Evolutionary conservation across 1,284 basidiomycete species (phyloP).

Genomic region (Acaromyces ingoldii): DNA sequence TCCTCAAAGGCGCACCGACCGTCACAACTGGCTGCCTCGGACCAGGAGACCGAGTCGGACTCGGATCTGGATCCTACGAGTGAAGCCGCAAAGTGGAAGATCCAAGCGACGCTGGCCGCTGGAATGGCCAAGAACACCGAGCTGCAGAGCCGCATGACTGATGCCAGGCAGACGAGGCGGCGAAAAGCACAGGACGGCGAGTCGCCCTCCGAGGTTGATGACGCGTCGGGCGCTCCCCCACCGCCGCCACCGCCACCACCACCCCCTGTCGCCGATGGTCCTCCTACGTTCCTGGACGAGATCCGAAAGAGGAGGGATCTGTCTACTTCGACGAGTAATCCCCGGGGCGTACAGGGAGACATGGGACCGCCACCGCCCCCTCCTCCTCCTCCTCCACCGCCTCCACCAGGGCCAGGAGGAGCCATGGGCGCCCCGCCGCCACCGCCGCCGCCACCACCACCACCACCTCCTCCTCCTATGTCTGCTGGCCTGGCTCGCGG

Average conservation of each 20-base stretch:
- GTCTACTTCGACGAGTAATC: constrained; percentile 19
- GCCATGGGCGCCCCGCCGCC: constrained; percentile 51
- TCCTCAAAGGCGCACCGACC: not conserved
- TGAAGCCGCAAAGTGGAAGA: constrained; percentile 46
- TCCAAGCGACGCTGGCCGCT: constrained; percentile 44
- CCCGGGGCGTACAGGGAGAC: not conserved
- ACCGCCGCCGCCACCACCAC: constrained; percentile 56
- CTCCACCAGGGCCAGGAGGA: constrained; percentile 45
- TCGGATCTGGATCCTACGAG: constrained; percentile 15
- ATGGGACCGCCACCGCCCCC: constrained; percentile 30
- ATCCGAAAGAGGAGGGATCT: constrained; percentile 21
- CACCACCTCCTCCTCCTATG: constrained; percentile 28
- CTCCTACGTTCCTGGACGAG: constrained; percentile 29
- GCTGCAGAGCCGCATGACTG: constrained; percentile 43
- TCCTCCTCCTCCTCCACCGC: constrained; percentile 36
- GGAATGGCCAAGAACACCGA: constrained; percentile 47
- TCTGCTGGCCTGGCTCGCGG: no score
- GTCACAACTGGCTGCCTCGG: not conserved
- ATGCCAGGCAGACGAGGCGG: constrained; percentile 28
- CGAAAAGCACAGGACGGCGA: constrained; percentile 13
- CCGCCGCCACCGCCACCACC: constrained; percentile 18
- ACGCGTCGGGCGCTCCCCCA: constrained; percentile 20
- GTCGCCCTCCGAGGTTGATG: constrained; percentile 33
- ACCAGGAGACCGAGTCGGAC: constrained; percentile 9
- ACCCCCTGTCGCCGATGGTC: not conserved